phyloP scores from a whole-genome alignment of 192 early-diverging fungal species.

The Backusella liffmaniae region DNA sequence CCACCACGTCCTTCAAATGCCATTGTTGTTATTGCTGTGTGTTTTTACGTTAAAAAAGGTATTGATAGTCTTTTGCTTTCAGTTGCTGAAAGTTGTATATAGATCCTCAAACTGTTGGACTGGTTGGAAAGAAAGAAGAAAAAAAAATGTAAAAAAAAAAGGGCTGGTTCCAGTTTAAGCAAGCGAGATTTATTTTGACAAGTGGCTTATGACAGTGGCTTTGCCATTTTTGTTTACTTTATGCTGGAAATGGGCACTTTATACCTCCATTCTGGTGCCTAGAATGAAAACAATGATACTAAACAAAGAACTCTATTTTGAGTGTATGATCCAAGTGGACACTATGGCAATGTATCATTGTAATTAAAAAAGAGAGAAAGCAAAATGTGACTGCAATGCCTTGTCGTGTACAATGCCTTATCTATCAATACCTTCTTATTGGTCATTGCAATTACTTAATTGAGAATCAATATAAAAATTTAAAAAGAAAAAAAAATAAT shows the following conservation, averaged over 20 bases:
- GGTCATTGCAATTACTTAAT: neutral
- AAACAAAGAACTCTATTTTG: too few relatives aligned
- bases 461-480: neutral
- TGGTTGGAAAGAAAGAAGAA: neutral
- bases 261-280: neutral
- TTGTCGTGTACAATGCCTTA: neutral
- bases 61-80: neutral
- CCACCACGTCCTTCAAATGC: slow-evolving; percentile 30
- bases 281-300: neutral
- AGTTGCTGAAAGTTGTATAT: neutral
- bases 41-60: neutral
- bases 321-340: too few relatives aligned
- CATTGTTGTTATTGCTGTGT: slow-evolving; percentile 17
- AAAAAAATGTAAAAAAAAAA: neutral
- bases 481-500: neutral
- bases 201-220: slow-evolving; percentile 5
- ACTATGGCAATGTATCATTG: neutral
- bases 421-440: neutral
- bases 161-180: neutral
- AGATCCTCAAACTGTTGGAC: neutral
- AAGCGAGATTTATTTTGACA: neutral
- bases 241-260: too few relatives aligned
- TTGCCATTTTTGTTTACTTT: neutral
- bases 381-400: neutral
- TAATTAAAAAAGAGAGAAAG: neutral